Evolutionary conservation across 306 rosid genomes (phyloP).

Genomic region (Cyclanthera cordifolia): DNA sequence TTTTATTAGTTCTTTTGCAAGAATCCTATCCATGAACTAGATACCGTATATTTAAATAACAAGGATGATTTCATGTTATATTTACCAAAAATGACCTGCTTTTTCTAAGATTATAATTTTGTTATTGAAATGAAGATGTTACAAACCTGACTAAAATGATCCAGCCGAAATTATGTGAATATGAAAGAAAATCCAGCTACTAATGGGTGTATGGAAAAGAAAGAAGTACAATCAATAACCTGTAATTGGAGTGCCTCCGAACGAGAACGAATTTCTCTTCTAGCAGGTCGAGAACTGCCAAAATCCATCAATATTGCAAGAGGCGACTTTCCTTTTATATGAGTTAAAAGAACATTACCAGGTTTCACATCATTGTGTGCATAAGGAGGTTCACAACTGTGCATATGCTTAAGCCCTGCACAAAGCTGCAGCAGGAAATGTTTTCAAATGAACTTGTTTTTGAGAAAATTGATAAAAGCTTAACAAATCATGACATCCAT

Average conservation of each 20-base stretch:
- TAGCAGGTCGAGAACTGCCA: conserved; percentile 92
- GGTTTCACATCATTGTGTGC: conserved; percentile 99
- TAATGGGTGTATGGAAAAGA: neutral
- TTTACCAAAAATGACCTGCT: too few relatives aligned
- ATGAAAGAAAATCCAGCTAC: neutral
- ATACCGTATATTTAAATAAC: too few relatives aligned
- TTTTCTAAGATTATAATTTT: too few relatives aligned
- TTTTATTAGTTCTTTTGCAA: neutral
- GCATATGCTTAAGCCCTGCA: conserved; percentile 98
- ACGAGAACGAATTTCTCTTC: conserved; percentile 62
- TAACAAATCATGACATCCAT: neutral
- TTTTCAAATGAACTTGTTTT: neutral
- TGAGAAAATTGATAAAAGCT: neutral
- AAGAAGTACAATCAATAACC: conserved; percentile 29
- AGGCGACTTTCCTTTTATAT: conserved; percentile 65
- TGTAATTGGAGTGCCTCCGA: conserved; percentile 93
- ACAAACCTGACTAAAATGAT: too few relatives aligned
- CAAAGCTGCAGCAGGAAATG: conserved; percentile 54
- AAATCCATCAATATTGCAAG: conserved; percentile 97
- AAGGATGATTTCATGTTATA: too few relatives aligned
- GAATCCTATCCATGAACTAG: neutral
- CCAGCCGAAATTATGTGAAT: neutral
- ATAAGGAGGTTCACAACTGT: conserved; percentile 75
- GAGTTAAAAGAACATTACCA: conserved; percentile 80
- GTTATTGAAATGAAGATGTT: too few relatives aligned